These are phyloP conservation scores for Actinidia chinensis DNA, from an alignment of 179 eudicot species.

Conservation along the genomic window DNA sequence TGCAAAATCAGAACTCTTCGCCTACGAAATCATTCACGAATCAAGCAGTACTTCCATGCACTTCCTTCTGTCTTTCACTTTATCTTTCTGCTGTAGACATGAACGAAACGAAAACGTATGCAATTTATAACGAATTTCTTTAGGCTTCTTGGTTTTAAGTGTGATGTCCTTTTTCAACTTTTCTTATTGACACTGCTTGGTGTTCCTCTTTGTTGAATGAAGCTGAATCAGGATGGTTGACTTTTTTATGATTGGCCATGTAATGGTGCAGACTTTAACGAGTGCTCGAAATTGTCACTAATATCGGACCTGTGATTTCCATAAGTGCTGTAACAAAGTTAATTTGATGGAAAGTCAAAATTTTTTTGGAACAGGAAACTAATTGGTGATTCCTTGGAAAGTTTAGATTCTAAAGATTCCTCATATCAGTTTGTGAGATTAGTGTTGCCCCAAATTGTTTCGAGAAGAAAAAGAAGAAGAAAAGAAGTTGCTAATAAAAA, in stretches of 20 bases:
- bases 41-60: not conserved
- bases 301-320: not conserved
- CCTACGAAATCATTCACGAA: not conserved
- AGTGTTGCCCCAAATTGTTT: not conserved
- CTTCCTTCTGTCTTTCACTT: not conserved
- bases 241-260: not conserved
- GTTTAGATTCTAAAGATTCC: not conserved
- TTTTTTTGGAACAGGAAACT: constrained; percentile 9
- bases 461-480: not conserved
- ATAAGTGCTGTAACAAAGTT: too few species aligned
- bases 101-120: not conserved
- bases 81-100: not conserved
- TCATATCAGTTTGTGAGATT: not conserved
- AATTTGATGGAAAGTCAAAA: not conserved
- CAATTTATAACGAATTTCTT: not conserved
- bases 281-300: not conserved
- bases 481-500: not conserved
- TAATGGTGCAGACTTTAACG: not conserved
- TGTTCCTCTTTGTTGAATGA: not conserved
- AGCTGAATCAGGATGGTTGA: not conserved
- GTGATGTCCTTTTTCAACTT: not conserved
- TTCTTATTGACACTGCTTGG: not conserved
- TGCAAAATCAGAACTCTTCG: not conserved
- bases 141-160: not conserved
- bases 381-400: not conserved